phyloP scores from a whole-genome alignment of 176 grass and related monocot genomes.

The Tillandsia fasciculata region DNA sequence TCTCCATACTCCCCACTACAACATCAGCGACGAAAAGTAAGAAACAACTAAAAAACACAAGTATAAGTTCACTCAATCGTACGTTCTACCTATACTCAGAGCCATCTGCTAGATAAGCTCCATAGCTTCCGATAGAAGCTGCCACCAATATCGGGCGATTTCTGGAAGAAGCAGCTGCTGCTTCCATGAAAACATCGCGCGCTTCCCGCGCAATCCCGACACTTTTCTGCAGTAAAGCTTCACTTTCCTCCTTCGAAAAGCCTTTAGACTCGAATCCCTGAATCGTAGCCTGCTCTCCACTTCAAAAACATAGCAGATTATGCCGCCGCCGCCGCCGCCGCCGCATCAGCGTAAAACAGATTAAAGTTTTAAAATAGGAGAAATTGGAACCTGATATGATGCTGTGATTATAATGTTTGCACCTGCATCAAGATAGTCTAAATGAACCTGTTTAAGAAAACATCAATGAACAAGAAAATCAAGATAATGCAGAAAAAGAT shows the following conservation, averaged over 20 bases:
- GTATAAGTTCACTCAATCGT: not conserved
- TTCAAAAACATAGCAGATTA: not conserved
- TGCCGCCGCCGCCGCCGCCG: no score
- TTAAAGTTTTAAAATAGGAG: not conserved
- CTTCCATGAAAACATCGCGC: slow-evolving; percentile 49
- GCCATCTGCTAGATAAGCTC: slow-evolving; percentile 94
- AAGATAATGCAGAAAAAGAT: no score
- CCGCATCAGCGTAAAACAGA: not conserved
- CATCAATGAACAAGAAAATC: not conserved
- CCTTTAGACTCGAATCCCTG: slow-evolving; percentile 80
- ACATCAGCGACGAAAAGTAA: slow-evolving; percentile 12
- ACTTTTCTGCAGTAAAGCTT: slow-evolving; percentile 60
- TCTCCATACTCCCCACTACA: slow-evolving; percentile 75
- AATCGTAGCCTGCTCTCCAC: slow-evolving; percentile 51
- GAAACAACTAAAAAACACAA: slow-evolving; percentile 10
- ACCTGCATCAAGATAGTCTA: slow-evolving; percentile 85
- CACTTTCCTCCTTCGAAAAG: slow-evolving; percentile 57
- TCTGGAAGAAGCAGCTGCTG: slow-evolving; percentile 12
- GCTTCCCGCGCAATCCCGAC: slow-evolving; percentile 80
- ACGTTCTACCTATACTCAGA: slow-evolving; percentile 81
- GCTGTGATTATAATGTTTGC: slow-evolving; percentile 81
- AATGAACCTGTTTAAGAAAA: slow-evolving; percentile 60
- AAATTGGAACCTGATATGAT: slow-evolving; percentile 72
- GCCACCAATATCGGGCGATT: slow-evolving; percentile 61
- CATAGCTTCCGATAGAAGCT: slow-evolving; percentile 92